Conservation (phyloP, 352 stramenopile species). For the Pythium angustatum region DNA sequence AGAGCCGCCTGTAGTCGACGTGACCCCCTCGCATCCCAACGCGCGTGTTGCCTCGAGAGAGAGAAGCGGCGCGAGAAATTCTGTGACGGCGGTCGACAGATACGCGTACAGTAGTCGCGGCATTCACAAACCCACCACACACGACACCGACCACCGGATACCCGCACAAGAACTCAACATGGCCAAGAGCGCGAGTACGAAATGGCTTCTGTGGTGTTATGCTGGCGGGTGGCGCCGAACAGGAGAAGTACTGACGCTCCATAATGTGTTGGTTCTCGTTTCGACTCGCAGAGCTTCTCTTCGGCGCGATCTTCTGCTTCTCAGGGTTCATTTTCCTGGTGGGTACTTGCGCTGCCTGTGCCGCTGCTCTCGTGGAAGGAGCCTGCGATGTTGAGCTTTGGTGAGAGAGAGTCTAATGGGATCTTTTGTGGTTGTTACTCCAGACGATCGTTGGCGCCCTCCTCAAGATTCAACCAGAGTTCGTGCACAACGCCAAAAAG, state of each 20-base stretch:
- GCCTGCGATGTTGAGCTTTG: too few species aligned
- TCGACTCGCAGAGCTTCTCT: constrained; percentile 75
- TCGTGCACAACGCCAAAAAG: constrained; percentile 70
- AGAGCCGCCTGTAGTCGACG: background rate
- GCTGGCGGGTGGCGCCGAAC: too few species aligned
- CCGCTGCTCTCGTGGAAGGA: background rate
- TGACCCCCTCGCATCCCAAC: background rate
- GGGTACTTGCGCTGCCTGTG: background rate
- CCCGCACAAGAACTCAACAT: constrained; percentile 13
- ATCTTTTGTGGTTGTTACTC: constrained; percentile 9
- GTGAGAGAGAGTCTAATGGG: background rate
- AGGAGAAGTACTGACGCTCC: too few species aligned
- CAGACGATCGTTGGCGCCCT: constrained; percentile 70
- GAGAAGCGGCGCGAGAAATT: background rate
- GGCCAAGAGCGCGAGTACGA: constrained; percentile 31
- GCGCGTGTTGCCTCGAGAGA: background rate
- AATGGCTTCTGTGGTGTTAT: too few species aligned
- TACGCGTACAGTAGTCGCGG: background rate
- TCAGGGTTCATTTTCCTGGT: constrained; percentile 80
- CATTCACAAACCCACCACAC: constrained; percentile 2
- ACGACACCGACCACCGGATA: background rate
- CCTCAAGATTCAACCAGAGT: constrained; percentile 75
- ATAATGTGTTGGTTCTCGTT: background rate
- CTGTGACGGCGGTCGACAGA: constrained; percentile 6
- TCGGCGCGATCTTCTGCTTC: constrained; percentile 79